Evolutionary conservation across 2,329 filamentous ascomycete genomes (phyloP).

Genomic region (Coniochaeta pulveracea): DNA sequence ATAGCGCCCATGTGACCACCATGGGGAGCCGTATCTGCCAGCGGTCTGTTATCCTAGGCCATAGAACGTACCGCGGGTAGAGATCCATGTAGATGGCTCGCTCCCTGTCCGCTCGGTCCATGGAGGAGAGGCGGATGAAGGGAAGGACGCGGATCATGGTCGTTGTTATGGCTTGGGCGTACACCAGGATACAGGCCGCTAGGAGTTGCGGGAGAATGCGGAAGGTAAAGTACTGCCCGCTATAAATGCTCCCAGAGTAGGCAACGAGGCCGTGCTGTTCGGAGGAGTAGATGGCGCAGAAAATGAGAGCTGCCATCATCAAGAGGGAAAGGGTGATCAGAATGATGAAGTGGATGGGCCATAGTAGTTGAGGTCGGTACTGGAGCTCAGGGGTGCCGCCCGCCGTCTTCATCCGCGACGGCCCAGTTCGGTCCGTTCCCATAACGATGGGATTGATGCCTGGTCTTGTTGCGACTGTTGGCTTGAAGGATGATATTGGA

Average conservation of each 20-base stretch:
- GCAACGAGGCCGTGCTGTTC: conserved; percentile 51
- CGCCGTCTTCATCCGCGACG: conserved; percentile 25
- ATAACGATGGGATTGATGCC: no score
- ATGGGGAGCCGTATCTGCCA: conserved; percentile 55
- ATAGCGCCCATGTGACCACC: conserved; percentile 62
- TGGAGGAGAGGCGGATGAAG: conserved; percentile 64
- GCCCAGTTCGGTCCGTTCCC: no score
- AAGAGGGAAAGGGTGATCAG: conserved; percentile 51
- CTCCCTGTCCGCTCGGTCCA: conserved; percentile 42
- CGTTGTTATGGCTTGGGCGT: conserved; percentile 62
- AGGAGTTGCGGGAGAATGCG: conserved; percentile 73
- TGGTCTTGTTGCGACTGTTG: no score
- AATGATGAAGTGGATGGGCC: conserved; percentile 49
- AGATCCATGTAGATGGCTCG: conserved; percentile 58
- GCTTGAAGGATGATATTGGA: no score
- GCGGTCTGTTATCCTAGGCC: conserved; percentile 48
- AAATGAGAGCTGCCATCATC: conserved; percentile 62
- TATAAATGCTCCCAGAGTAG: conserved; percentile 57
- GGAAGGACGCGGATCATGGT: conserved; percentile 69
- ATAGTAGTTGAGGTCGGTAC: conserved; percentile 62
- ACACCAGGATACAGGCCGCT: conserved; percentile 60
- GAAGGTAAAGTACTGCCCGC: conserved; percentile 72
- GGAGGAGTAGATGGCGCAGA: conserved; percentile 59
- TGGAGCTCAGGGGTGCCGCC: conserved; percentile 40
- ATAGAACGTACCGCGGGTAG: conserved; percentile 57